Evolutionary conservation across 441 rosid genomes (phyloP).

Genomic region (Hura crepitans): DNA sequence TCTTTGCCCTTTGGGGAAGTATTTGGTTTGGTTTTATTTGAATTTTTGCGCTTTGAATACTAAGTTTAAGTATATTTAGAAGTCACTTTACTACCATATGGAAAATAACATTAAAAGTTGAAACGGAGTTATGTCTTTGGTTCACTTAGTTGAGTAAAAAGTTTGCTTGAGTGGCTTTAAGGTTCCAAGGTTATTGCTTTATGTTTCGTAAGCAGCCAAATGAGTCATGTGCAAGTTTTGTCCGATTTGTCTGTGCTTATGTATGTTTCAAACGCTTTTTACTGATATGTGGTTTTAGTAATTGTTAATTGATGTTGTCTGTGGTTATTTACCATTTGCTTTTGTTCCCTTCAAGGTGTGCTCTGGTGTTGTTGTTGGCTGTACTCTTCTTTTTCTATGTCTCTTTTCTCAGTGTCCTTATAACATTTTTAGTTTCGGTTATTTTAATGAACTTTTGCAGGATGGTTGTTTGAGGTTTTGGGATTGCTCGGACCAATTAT

Average conservation of each 20-base stretch:
- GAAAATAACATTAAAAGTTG: background rate
- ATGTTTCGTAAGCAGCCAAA: background rate
- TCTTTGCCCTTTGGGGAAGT: background rate
- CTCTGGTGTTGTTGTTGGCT: background rate
- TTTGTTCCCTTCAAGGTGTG: background rate
- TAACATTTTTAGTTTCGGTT: background rate
- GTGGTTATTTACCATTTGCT: background rate
- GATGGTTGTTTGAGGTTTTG: slow-evolving; percentile 4
- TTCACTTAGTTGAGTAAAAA: background rate
- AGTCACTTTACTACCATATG: slow-evolving; percentile 1
- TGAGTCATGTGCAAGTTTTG: background rate
- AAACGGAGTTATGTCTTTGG: background rate
- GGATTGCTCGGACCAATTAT: background rate
- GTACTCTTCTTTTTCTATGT: background rate
- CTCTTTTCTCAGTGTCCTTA: background rate
- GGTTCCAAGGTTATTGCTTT: background rate
- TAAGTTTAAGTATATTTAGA: background rate
- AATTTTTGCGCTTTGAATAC: background rate
- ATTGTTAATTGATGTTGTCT: background rate
- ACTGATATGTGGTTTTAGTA: slow-evolving; percentile 1
- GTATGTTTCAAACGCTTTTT: background rate
- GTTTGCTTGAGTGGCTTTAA: background rate
- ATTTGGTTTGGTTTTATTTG: background rate
- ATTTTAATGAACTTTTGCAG: slow-evolving; percentile 10
- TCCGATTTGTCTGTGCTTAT: background rate